Percentiles rank a stretch among this genome's conserved stretches.
phyloP scores from a whole-genome alignment of 305 asterid genomes.

The Fraxinus velutina region DNA sequence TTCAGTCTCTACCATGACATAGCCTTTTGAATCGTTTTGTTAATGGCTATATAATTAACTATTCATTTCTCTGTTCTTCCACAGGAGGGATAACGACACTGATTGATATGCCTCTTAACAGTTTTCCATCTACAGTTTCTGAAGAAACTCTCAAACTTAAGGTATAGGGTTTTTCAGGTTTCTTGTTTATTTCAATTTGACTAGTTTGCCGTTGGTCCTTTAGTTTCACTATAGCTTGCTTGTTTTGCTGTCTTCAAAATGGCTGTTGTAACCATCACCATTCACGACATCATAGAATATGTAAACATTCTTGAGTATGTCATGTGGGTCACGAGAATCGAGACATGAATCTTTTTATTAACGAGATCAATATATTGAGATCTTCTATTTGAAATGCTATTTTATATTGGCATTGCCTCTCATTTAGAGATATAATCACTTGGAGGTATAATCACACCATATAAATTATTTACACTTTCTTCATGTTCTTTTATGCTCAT shows the following conservation, averaged over 20 bases:
- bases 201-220: not conserved
- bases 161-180: conserved; percentile 36
- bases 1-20: not conserved
- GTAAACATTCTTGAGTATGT: not conserved
- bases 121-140: conserved; percentile 78
- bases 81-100: conserved; percentile 92
- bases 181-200: not conserved
- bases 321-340: not conserved
- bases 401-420: not conserved
- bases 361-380: not conserved
- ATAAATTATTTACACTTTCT: not conserved
- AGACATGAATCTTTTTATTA: not conserved
- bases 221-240: not conserved
- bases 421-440: not conserved
- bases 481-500: conserved; percentile 9
- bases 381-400: not conserved
- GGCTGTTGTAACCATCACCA: not conserved
- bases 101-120: conserved; percentile 96
- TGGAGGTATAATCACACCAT: not conserved
- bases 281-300: not conserved
- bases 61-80: conserved; percentile 12
- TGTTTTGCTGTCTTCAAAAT: not conserved
- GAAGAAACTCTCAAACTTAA: conserved; percentile 78
- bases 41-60: not conserved
- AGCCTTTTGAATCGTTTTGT: not conserved